Percentiles rank a stretch among this genome's conserved stretches.
phyloP scores from a whole-genome alignment of 805 yeast genomes.

The Candida taoyuanica region DNA sequence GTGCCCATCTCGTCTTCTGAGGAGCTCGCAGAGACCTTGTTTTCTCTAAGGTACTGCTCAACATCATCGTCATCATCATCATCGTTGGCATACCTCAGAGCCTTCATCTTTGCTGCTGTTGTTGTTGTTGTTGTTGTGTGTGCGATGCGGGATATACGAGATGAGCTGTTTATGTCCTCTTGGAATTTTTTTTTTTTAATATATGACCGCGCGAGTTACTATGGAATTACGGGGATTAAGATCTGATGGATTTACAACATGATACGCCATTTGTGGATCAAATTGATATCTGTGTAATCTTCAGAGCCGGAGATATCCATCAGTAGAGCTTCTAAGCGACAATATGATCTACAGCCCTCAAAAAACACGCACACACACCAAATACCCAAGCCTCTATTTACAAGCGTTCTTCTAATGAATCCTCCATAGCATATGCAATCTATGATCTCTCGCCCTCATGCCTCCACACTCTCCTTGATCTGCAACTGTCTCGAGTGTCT shows the following conservation, averaged over 20 bases:
- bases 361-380: not conserved
- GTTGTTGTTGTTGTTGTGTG: not conserved
- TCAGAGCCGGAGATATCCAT: no score
- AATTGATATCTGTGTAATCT: no score
- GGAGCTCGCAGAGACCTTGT: constrained; percentile 17
- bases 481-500: constrained; percentile 77
- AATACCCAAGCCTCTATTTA: not conserved
- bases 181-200: no score
- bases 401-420: no score
- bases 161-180: not conserved
- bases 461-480: constrained; percentile 64
- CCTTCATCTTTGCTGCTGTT: constrained; percentile 12
- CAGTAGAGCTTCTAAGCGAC: no score
- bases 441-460: constrained; percentile 11
- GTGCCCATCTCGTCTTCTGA: constrained; percentile 40
- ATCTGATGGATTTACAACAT: no score
- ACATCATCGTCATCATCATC: constrained; percentile 22
- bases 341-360: not conserved
- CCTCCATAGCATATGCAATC: not conserved
- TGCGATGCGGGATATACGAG: not conserved
- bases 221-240: no score
- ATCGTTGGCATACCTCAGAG: constrained; percentile 11
- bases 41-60: constrained; percentile 15
- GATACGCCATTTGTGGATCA: no score
- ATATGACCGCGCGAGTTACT: no score